Evolutionary conservation across 305 asterid genomes (phyloP), one percentile per base, ranked within the genome.

Genomic region (Ajuga reptans): DNA sequence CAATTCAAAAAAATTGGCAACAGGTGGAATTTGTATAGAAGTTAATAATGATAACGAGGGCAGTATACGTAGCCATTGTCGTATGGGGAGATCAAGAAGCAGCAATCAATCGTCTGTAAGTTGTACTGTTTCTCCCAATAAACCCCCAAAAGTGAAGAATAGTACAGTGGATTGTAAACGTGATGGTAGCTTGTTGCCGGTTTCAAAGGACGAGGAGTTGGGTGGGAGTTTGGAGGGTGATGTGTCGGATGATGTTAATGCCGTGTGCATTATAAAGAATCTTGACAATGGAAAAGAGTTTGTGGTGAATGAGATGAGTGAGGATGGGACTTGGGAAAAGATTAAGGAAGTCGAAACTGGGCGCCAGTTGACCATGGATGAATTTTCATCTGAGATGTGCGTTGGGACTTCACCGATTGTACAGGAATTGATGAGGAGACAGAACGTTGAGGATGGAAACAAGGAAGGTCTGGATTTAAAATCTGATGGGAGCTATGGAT

Each of bases 351-450:
- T 93, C 42, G 96, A 80, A 52, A 93, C 99, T 3, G 99, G 97
- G 67, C 83, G 92, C 73, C 99, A 89, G 81, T 78, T 91, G 78
- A 91, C 99, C 31, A 86, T 91, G 91, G 99, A 93, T 76, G 99
- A 93, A 78, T 93, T 93, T 18, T 78, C 87, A n/a, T 80, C 85
- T 12, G 97, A 93, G 85, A 85, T 91, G 87, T 85, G 85, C 57
- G 96, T 91, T 9, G 99, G 99, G 77, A 89, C 96, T 46, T 93
- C 99, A 1, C 99, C 99, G 0, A 91, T 93, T 43, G 96, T 94
- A 31, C 99, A 91, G 75, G 99, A 91, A 69, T 72, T 94, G 78
- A 91, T 94, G 99, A 87, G 99, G 83, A 77, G 99, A 74, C 98
- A 89, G 82, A 85, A 86, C 81, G 88, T 89, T 61, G 97, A 89